Base-by-base conservation (phyloP, 2,329 filamentous ascomycete species). In the Pseudogymnoascus sp. region DNA sequence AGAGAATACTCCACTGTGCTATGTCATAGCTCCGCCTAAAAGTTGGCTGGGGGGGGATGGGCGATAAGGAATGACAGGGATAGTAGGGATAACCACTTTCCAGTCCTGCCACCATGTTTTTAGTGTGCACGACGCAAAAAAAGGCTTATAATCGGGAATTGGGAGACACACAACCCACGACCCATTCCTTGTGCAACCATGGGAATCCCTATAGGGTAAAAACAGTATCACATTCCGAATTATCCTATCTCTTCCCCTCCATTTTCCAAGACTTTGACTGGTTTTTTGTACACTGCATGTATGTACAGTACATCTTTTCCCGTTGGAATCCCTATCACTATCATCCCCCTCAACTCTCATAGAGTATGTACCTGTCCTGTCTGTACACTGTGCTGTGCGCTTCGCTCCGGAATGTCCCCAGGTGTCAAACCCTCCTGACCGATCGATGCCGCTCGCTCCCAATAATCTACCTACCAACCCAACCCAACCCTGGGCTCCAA, bases 21-120 rank as follows among this genome's bases (percentile, higher is more conserved):
- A 56, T 56, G 50, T 56, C 50, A 56, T 56, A 56, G 50, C 50
- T 56, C 50, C 28, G 50, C 50, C 50, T 56, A 56, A 56, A 35
- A 33, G 16, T 56, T 56, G 50, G 16, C 28, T 16, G 42, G 42
- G 50, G 25, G 21, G 47, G 44, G 8, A 31, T 5, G n/a, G 38
- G 47, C 50, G 50, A 56, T 56, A 56, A 56, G 50, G 50, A 56
- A 56, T 21, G 50, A 35, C 28, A 56, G 50, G 50, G 50, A 56
- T 56, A 12, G 25, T 56, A 12, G 25, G 25, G 47, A 56, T 56
- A 16, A 53, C 10, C 21, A 28, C 23, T 56, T 11, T 33, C 28
- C 28, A 56, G 12, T 50, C 14, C 44, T 56, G n/a, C 50, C 50
- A 56, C 50, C 28, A 5, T 7, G 14, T 53, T 56, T 56, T 56